phyloP scores from a whole-genome alignment of 2,329 filamentous ascomycete species.

The Xylaria sp. region DNA sequence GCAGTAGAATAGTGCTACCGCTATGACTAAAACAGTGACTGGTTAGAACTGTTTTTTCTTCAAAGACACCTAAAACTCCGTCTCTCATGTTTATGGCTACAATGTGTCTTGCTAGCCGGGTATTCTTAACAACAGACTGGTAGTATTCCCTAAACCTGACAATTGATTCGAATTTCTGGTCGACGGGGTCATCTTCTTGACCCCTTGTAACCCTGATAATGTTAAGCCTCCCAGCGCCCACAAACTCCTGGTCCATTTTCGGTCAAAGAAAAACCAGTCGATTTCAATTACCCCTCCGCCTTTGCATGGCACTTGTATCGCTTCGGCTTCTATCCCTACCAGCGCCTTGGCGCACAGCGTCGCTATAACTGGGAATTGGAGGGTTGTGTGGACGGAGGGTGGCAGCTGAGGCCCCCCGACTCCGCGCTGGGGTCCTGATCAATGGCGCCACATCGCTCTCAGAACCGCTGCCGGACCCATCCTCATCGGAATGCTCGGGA shows the following conservation, averaged over 20 bases:
- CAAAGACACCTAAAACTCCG: constrained; percentile 35
- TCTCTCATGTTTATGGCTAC: constrained; percentile 35
- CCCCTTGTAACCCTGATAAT: constrained; percentile 17
- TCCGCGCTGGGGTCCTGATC: constrained; percentile 60
- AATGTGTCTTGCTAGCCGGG: constrained; percentile 34
- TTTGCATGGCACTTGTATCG: constrained; percentile 49
- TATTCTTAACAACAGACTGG: constrained; percentile 37
- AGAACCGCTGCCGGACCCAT: constrained; percentile 66
- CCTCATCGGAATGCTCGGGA: constrained; percentile 69
- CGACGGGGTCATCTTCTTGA: not conserved
- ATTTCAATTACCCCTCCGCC: constrained; percentile 30
- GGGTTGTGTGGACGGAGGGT: constrained; percentile 59
- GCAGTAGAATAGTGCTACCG: not conserved
- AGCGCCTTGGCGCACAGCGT: constrained; percentile 71
- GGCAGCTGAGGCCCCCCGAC: constrained; percentile 61
- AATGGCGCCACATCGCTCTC: constrained; percentile 67
- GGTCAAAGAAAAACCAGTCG: not conserved
- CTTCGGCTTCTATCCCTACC: constrained; percentile 59
- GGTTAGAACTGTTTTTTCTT: constrained; percentile 15
- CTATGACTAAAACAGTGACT: constrained; percentile 1
- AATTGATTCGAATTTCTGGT: constrained; percentile 13
- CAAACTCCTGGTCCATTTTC: constrained; percentile 25
- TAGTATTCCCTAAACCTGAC: constrained; percentile 6
- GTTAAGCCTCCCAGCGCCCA: constrained; percentile 26
- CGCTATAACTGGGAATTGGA: constrained; percentile 85